A percentile compares a stretch with the other conserved stretches of the same genome.
phyloP scores from a whole-genome alignment of 2,329 filamentous ascomycete species.

The Fusarium sp. region DNA sequence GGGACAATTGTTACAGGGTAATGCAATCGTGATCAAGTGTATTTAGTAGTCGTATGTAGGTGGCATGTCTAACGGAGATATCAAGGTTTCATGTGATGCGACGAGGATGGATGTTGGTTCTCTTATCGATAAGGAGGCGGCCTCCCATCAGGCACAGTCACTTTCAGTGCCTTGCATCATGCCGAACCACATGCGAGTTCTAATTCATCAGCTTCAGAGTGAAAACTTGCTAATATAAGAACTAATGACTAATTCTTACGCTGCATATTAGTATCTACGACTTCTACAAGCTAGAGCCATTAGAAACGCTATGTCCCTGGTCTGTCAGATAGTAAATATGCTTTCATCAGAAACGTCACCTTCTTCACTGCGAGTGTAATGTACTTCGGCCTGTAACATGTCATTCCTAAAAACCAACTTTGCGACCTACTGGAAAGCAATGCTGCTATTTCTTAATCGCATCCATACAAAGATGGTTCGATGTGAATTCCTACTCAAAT shows the following conservation, averaged over 20 bases:
- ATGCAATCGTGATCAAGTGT: neutral
- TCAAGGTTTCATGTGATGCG: neutral
- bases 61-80: neutral
- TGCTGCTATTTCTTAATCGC: slow-evolving; percentile 20
- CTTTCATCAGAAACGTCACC: slow-evolving; percentile 12
- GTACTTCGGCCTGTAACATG: slow-evolving; percentile 27
- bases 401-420: slow-evolving; percentile 31
- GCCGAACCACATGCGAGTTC: neutral
- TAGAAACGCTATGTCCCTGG: neutral
- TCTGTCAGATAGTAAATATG: neutral
- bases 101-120: neutral
- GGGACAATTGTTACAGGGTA: neutral
- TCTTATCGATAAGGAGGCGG: slow-evolving; percentile 30
- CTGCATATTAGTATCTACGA: slow-evolving; percentile 6
- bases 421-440: slow-evolving; percentile 34
- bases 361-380: slow-evolving; percentile 10
- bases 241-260: neutral
- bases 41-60: neutral
- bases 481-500: slow-evolving; percentile 26
- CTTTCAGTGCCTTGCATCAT: neutral
- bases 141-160: neutral
- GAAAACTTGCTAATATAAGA: neutral
- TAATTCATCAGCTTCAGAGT: neutral
- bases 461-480: slow-evolving; percentile 21
- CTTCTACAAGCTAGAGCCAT: neutral